Evolutionary conservation across 768 basidiomycete species (phyloP).

Genomic region (Phanerochaete carnosa): DNA sequence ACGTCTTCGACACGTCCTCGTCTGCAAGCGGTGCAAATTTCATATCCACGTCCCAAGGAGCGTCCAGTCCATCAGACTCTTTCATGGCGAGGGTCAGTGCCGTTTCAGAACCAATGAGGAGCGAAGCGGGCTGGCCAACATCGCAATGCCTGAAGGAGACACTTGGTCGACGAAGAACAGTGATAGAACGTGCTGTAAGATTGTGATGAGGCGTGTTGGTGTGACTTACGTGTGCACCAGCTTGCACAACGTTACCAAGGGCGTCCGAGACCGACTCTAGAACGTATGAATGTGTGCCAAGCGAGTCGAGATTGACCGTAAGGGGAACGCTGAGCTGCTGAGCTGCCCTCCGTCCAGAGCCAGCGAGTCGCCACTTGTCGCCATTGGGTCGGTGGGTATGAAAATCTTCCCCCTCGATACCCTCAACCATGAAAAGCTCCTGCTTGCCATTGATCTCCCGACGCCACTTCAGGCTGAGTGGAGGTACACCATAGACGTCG

Average conservation of each 20-base stretch:
- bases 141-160: slow-evolving; percentile 75
- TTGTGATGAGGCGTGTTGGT: slow-evolving; percentile 30
- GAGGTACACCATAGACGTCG: slow-evolving; percentile 69
- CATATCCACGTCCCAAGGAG: slow-evolving; percentile 64
- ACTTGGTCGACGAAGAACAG: slow-evolving; percentile 68
- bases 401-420: slow-evolving; percentile 62
- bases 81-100: slow-evolving; percentile 50
- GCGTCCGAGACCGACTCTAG: slow-evolving; percentile 84
- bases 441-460: slow-evolving; percentile 61
- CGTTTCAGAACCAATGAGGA: slow-evolving; percentile 69
- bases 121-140: slow-evolving; percentile 61
- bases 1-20: slow-evolving; percentile 27
- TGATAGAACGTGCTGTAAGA: slow-evolving; percentile 47
- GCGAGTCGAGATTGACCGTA: slow-evolving; percentile 54
- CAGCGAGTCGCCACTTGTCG: slow-evolving; percentile 17
- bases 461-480: slow-evolving; percentile 75
- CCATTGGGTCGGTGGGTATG: slow-evolving; percentile 17
- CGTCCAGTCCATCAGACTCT: slow-evolving; percentile 58
- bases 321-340: slow-evolving; percentile 69
- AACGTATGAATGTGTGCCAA: slow-evolving; percentile 69
- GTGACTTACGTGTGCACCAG: slow-evolving; percentile 14
- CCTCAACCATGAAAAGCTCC: slow-evolving; percentile 79
- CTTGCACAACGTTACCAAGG: slow-evolving; percentile 65
- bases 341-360: slow-evolving; percentile 31
- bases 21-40: slow-evolving; percentile 55